Base-by-base conservation (phyloP, 2,329 filamentous ascomycete genomes). In the Chaetomiaceae sp. region DNA sequence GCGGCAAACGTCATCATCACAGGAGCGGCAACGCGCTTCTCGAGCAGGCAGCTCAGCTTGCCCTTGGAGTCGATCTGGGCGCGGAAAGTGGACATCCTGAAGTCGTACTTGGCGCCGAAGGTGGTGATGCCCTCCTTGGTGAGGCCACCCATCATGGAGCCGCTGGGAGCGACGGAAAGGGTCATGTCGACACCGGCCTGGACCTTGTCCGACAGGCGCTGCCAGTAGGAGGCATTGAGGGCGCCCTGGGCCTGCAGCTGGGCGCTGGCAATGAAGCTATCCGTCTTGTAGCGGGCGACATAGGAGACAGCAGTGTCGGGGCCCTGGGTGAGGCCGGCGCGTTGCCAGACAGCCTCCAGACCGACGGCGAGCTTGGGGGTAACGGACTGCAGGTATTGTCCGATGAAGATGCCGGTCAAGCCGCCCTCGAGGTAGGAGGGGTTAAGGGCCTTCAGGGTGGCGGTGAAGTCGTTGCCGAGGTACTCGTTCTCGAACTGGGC, bases 51-150 rank as follows among this genome's bases (percentile, higher is more conserved):
- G 71, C 87, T 89, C 55, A 99, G 79, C 76, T 95, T 96, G 69
- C 93, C 93, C 68, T 89, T 85, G 65, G 90, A 95, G 73, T 99
- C 93, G 62, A 97, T 81, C 74, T 99, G 93, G 39, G 92, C 93
- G 59, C 92, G 85, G 83, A 96, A 96, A 44, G 89, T 93, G 49
- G 89, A 93, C 74, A 90, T 88, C 66, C 89, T 83, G 82, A 99
- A 99, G 70, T 96, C 92, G 73, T 99, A 99, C 74, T 99, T 99
- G 68, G 90, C 89, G 64, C 92, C 93, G 63, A 97, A 80, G 48
- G 91, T 89, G 48, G 95, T 91, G 55, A 89, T 80, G 50, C 93
- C 93, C 70, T 99, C 91, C 71, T 90, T 92, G 69, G 85, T 68
- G 41, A 83, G 83, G 54, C 78, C 82, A 63, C 89, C 89, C 83